These are phyloP conservation scores for Chlamydomonas sphaeroides DNA, from an alignment of 139 green algal genomes.

Conservation along the genomic window DNA sequence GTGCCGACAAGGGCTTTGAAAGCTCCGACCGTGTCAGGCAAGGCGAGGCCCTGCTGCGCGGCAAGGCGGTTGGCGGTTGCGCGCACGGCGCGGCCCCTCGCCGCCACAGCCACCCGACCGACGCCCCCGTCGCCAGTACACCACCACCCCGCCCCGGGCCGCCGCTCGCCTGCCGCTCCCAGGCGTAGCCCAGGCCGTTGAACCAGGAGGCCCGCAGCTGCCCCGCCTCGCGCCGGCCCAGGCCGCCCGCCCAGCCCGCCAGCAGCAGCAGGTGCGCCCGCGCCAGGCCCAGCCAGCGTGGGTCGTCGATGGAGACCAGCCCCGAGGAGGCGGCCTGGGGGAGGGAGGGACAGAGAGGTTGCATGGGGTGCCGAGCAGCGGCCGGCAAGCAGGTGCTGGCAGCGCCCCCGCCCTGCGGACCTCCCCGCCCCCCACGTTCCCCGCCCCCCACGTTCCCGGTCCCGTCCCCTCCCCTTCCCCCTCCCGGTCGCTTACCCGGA, in stretches of 20 bases:
- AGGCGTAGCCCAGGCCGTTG: constrained; percentile 22
- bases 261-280: constrained; percentile 34
- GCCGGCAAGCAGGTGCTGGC: neutral
- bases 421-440: too few species aligned
- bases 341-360: neutral
- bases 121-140: neutral
- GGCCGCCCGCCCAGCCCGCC: constrained; percentile 9
- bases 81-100: too few species aligned
- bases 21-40: neutral
- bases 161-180: constrained; percentile 14
- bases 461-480: neutral
- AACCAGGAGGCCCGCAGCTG: constrained; percentile 15
- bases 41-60: neutral
- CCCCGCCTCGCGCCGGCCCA: constrained; percentile 12
- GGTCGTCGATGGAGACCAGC: constrained; percentile 27
- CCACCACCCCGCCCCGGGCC: neutral
- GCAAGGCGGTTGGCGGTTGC: too few species aligned
- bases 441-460: too few species aligned
- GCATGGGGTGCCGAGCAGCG: too few species aligned
- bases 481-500: constrained; percentile 1
- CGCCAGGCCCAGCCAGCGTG: constrained; percentile 24
- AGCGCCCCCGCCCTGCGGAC: too few species aligned
- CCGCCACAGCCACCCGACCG: neutral
- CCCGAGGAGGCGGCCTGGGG: constrained; percentile 12
- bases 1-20: too few species aligned